Conservation (phyloP, 2,329 filamentous ascomycete species). For the Paramyrothecium roridum region DNA sequence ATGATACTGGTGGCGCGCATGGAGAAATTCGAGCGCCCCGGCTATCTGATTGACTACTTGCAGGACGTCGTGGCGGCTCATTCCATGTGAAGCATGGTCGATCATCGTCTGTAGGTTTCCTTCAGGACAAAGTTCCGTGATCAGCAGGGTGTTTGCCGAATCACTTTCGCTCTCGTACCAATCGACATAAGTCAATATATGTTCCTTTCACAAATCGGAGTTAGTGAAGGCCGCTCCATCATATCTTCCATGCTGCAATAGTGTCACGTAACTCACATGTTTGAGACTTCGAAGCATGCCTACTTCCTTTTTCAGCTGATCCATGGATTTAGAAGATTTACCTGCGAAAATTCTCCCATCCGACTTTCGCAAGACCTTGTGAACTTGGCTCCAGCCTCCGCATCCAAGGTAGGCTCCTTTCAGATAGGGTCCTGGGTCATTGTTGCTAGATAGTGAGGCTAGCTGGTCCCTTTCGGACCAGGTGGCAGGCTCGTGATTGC, state of each 20-base stretch:
- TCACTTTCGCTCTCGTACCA: slow-evolving; percentile 13
- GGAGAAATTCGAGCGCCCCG: slow-evolving; percentile 21
- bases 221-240: not conserved
- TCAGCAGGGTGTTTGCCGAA: slow-evolving; percentile 15
- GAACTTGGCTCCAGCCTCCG: slow-evolving; percentile 23
- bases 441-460: not conserved
- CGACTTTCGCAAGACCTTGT: slow-evolving; percentile 19
- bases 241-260: too few species aligned
- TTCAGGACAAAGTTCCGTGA: slow-evolving; percentile 25
- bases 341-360: slow-evolving; percentile 24
- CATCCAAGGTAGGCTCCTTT: slow-evolving; percentile 19
- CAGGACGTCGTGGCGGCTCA: slow-evolving; percentile 13
- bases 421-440: slow-evolving; percentile 14
- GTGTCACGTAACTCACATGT: slow-evolving; percentile 17
- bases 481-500: not conserved
- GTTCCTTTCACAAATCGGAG: slow-evolving; percentile 10
- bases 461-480: not conserved
- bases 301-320: slow-evolving; percentile 20
- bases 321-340: slow-evolving; percentile 16
- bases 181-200: slow-evolving; percentile 24
- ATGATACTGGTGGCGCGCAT: slow-evolving; percentile 18
- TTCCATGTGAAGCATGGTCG: slow-evolving; percentile 14
- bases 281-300: slow-evolving; percentile 12
- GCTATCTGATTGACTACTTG: slow-evolving; percentile 17
- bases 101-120: slow-evolving; percentile 23